These are phyloP conservation scores for Domatiomyces globalis DNA, from an alignment of 2,329 filamentous ascomycete genomes.

Conservation along the genomic window DNA sequence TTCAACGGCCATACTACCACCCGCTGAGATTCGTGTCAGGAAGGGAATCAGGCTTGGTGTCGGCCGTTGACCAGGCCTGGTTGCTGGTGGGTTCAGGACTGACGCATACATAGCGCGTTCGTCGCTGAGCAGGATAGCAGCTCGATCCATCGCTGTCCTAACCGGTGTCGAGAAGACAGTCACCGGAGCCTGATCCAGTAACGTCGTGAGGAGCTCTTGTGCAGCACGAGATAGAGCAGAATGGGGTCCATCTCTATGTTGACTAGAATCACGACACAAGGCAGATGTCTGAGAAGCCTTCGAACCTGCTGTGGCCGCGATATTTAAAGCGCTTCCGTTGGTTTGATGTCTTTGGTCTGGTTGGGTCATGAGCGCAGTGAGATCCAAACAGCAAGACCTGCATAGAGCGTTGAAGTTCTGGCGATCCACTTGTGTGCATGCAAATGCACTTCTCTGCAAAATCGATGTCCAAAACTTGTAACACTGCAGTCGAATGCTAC, in stretches of 20 bases:
- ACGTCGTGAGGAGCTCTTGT: slow-evolving; percentile 43
- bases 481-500: slow-evolving; percentile 42
- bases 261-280: neutral
- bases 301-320: neutral
- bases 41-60: slow-evolving; percentile 69
- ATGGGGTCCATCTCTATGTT: slow-evolving; percentile 2
- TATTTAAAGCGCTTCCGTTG: neutral
- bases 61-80: slow-evolving; percentile 46
- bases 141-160: slow-evolving; percentile 62
- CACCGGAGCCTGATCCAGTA: slow-evolving; percentile 47
- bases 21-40: slow-evolving; percentile 50
- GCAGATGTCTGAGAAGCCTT: neutral
- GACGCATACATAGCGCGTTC: slow-evolving; percentile 66
- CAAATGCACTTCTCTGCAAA: slow-evolving; percentile 48
- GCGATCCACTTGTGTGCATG: slow-evolving; percentile 51
- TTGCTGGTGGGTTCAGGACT: slow-evolving; percentile 60
- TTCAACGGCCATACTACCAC: slow-evolving; percentile 45
- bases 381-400: slow-evolving; percentile 58
- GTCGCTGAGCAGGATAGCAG: slow-evolving; percentile 56
- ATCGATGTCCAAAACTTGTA: slow-evolving; percentile 49
- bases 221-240: slow-evolving; percentile 42
- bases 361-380: slow-evolving; percentile 35
- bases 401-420: slow-evolving; percentile 49
- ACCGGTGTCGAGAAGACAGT: slow-evolving; percentile 38
- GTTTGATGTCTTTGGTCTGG: neutral